phyloP scores from a whole-genome alignment of 2,329 filamentous ascomycete species.

The Claviceps sp. region DNA sequence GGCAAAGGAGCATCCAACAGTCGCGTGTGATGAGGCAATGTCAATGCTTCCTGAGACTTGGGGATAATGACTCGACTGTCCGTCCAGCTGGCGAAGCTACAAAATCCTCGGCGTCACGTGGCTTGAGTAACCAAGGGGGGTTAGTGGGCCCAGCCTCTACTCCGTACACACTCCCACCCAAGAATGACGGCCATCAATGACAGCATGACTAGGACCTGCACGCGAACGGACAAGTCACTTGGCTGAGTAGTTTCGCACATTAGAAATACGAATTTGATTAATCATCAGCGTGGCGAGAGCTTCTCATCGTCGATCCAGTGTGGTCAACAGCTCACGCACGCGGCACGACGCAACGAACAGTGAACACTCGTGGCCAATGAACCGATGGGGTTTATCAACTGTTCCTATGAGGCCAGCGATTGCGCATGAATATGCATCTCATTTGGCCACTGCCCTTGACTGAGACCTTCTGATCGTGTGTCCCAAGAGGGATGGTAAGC shows the following conservation, averaged over 20 bases:
- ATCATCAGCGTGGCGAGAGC: neutral
- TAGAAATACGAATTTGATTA: neutral
- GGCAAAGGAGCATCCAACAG: conserved; percentile 8
- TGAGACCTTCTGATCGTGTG: conserved; percentile 15
- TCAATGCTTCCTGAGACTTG: conserved; percentile 7
- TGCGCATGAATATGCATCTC: conserved; percentile 25
- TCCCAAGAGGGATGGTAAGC: conserved; percentile 12
- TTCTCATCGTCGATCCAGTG: no score
- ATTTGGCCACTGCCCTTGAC: conserved; percentile 34
- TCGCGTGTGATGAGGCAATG: conserved; percentile 10
- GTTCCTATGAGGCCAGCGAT: neutral
- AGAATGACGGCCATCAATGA: conserved; percentile 1
- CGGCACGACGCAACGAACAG: no score
- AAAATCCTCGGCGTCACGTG: conserved; percentile 21
- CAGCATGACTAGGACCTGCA: neutral
- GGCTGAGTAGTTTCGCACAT: no score
- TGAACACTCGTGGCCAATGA: neutral
- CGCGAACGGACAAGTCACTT: neutral
- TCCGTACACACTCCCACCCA: neutral
- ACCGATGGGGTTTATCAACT: neutral
- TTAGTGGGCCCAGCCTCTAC: neutral
- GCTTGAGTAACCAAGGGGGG: neutral
- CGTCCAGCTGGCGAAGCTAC: conserved; percentile 11
- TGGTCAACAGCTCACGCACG: no score
- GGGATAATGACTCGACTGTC: conserved; percentile 13